These are phyloP conservation scores for Starmerella apicola DNA, from an alignment of 805 yeast species.

Conservation along the genomic window DNA sequence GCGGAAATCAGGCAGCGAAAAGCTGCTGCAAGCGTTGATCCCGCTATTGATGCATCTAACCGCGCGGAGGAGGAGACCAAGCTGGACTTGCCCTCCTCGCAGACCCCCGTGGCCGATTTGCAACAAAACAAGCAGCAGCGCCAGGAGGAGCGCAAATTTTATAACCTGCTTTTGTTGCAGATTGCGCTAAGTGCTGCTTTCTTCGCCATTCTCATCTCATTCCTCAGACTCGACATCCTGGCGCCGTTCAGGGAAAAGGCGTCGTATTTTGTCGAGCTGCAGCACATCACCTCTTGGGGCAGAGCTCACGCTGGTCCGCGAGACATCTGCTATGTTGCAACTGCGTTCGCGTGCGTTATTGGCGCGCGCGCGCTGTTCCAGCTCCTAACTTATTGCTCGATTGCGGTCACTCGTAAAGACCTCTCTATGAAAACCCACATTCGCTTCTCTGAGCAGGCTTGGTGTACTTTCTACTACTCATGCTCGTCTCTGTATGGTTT, in stretches of 20 bases:
- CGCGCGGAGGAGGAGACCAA: not conserved
- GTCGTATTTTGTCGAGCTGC: slow-evolving; percentile 8
- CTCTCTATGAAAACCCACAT: slow-evolving; percentile 36
- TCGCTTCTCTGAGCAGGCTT: slow-evolving; percentile 79
- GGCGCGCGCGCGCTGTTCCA: slow-evolving; percentile 16
- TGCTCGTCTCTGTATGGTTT: slow-evolving; percentile 46
- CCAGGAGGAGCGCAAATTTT: slow-evolving; percentile 1
- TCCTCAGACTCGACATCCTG: not conserved
- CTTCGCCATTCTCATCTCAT: slow-evolving; percentile 1
- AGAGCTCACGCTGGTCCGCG: slow-evolving; percentile 15
- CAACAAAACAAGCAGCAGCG: too few relatives aligned
- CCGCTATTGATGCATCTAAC: not conserved
- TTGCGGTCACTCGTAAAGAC: slow-evolving; percentile 1
- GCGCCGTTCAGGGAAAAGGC: slow-evolving; percentile 2
- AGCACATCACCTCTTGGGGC: slow-evolving; percentile 12
- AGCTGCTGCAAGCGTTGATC: not conserved
- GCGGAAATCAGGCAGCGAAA: not conserved
- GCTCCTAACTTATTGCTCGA: slow-evolving; percentile 4
- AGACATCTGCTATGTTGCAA: slow-evolving; percentile 10
- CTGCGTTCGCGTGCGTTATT: slow-evolving; percentile 12
- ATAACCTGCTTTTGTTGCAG: slow-evolving; percentile 6
- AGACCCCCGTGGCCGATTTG: too few relatives aligned
- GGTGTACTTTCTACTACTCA: slow-evolving; percentile 54
- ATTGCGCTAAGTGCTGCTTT: slow-evolving; percentile 2
- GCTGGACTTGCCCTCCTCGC: too few relatives aligned